Percentiles rank a stretch among this genome's conserved stretches.
Conservation (phyloP, 768 basidiomycete species). For the Heimioporus sp. region DNA sequence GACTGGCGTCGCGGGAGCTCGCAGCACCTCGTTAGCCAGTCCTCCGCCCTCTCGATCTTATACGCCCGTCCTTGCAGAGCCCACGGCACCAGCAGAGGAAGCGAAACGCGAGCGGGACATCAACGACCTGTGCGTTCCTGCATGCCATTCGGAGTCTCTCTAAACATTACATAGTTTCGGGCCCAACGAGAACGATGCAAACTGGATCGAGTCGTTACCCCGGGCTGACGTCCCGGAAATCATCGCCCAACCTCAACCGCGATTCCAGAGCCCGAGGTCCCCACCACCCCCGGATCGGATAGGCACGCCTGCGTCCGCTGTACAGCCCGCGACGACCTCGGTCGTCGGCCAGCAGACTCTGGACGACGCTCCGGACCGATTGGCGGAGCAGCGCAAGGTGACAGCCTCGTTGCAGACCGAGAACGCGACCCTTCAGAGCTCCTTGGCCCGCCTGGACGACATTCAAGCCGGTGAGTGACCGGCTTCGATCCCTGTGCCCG, state of each 20-base stretch:
- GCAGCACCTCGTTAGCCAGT: slow-evolving; percentile 35
- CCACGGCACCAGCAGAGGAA: slow-evolving; percentile 33
- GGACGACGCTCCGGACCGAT: slow-evolving; percentile 12
- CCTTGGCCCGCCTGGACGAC: slow-evolving; percentile 29
- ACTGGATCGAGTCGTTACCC: slow-evolving; percentile 64
- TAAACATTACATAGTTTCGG: slow-evolving; percentile 38
- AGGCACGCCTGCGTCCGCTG: slow-evolving; percentile 2
- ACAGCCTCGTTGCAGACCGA: slow-evolving; percentile 24
- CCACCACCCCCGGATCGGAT: slow-evolving; percentile 15
- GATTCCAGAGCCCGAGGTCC: slow-evolving; percentile 20
- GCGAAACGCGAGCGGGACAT: slow-evolving; percentile 47
- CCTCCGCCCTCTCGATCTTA: slow-evolving; percentile 49
- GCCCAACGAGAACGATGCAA: slow-evolving; percentile 40
- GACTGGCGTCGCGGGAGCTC: slow-evolving; percentile 36
- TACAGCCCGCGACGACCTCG: neutral
- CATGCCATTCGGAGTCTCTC: neutral
- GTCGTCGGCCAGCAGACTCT: slow-evolving; percentile 1
- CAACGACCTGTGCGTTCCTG: slow-evolving; percentile 59
- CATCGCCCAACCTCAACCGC: slow-evolving; percentile 32
- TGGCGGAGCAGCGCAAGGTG: slow-evolving; percentile 18
- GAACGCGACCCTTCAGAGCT: slow-evolving; percentile 24
- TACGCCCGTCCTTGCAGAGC: slow-evolving; percentile 50
- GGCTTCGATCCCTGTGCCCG: neutral
- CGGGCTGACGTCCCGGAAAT: slow-evolving; percentile 35
- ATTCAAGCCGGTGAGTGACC: slow-evolving; percentile 29